Evolutionary conservation across 768 basidiomycete species (phyloP), one percentile per base, ranked within the genome.

Genomic region (Lyophyllum shimeji): DNA sequence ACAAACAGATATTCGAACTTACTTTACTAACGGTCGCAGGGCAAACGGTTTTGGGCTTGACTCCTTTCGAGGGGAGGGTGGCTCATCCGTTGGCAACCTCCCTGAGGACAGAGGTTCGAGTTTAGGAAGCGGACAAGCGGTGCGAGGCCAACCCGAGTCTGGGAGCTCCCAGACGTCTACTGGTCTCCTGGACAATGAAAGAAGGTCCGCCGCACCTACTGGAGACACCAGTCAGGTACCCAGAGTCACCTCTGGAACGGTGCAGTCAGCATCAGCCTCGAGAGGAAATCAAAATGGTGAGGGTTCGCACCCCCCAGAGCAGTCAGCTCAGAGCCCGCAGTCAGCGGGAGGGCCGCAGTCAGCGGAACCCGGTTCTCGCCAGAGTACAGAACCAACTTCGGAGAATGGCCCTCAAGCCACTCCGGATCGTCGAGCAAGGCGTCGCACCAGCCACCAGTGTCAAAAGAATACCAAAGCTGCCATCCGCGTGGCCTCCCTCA

Each of bases 321-420:
- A 56, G 55, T 46, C 44, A 20, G 50, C 55, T 40, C 20, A 11
- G 3, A 25, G 13, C 29, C 55, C 24, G 25, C 50, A 18, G 44
- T 40, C 44, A 2, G 23, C 20, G 12, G 55, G 27, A 34, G 24
- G 45, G 2, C 11, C 43, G 23, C 50, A 37, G 33, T 56, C 55
- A 24, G 50, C 39, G 29, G 8, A 27, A 9, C 48, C 24, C 7
- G 47, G 33, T 25, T 9, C 47, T 4, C 21, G 24, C 29, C 24
- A 15, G 1, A 20, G 29, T 27, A 13, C 24, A 21, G 25, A 18
- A 11, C 37, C 23, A 29, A 27, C 18, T 54, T 12, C 9, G 29
- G 29, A 60, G 21, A n/a, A 72, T 1, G 39, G 60, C 7, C 60
- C 60, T 31, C 57, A 62, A 3, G 46, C 49, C 29, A 13, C 4